Evolutionary conservation across 768 basidiomycete species (phyloP).

Genomic region (Hericium coralloides): DNA sequence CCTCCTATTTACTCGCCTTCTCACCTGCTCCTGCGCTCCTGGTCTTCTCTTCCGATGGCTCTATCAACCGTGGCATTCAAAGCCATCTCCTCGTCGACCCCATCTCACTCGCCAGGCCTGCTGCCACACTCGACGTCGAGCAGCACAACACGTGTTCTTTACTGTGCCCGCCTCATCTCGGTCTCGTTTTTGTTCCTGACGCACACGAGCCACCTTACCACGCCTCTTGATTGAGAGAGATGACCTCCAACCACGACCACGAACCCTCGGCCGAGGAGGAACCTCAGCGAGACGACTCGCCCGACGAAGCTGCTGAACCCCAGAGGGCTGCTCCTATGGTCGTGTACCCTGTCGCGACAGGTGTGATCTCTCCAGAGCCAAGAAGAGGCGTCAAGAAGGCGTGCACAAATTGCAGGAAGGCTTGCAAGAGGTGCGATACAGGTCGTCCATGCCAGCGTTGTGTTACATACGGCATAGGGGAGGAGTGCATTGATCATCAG

Average conservation of each 20-base stretch:
- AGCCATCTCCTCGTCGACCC: not conserved
- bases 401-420: conserved; percentile 85
- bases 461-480: conserved; percentile 80
- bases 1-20: not conserved
- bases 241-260: conserved; percentile 12
- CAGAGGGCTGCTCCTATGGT: conserved; percentile 51
- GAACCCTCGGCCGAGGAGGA: conserved; percentile 31
- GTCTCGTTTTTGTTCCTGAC: conserved; percentile 8
- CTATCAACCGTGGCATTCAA: too few relatives aligned
- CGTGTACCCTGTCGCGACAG: conserved; percentile 59
- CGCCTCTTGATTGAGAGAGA: conserved; percentile 1
- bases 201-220: conserved; percentile 4
- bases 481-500: conserved; percentile 84
- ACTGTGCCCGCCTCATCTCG: conserved; percentile 1
- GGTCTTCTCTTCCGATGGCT: not conserved
- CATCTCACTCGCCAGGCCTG: conserved; percentile 1
- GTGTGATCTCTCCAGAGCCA: conserved; percentile 34
- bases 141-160: not conserved
- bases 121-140: not conserved
- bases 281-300: conserved; percentile 13
- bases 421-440: conserved; percentile 89
- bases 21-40: not conserved
- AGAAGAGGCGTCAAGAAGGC: conserved; percentile 88
- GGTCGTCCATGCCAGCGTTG: conserved; percentile 90
- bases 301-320: conserved; percentile 29